phyloP scores from a whole-genome alignment of 805 yeast species.

The Candida nonsorbophila region DNA sequence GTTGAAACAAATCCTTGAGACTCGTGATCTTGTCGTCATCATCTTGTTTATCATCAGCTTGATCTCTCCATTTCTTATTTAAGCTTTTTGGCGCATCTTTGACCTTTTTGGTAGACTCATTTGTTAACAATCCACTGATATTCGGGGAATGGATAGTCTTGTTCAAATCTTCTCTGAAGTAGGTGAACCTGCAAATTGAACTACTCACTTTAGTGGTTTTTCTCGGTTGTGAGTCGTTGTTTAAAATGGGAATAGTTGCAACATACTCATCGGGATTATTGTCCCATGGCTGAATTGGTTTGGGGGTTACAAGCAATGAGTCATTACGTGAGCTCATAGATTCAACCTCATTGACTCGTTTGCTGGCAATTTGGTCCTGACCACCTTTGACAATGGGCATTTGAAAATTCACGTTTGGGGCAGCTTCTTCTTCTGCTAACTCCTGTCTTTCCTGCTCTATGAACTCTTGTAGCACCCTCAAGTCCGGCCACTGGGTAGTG shows the following conservation, averaged over 20 bases:
- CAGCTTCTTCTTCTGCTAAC: constrained; percentile 4
- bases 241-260: constrained; percentile 18
- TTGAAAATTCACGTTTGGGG: constrained; percentile 9
- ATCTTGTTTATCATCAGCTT: constrained; percentile 2
- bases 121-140: constrained; percentile 63
- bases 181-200: constrained; percentile 78
- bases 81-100: constrained; percentile 7
- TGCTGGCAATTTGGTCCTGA: constrained; percentile 14
- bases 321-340: constrained; percentile 34
- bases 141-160: constrained; percentile 89
- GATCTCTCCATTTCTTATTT: constrained; percentile 12
- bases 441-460: constrained; percentile 54
- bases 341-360: constrained; percentile 26
- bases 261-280: constrained; percentile 23
- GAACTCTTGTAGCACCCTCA: constrained; percentile 68
- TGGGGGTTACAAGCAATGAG: constrained; percentile 60
- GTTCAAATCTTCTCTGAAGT: constrained; percentile 83
- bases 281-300: constrained; percentile 72
- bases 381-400: constrained; percentile 17
- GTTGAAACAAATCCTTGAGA: constrained; percentile 20
- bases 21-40: constrained; percentile 4
- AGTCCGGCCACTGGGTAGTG: constrained; percentile 71
- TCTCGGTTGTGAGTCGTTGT: constrained; percentile 7
- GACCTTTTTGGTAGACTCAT: constrained; percentile 4
- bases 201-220: constrained; percentile 12